phyloP scores from a whole-genome alignment of 257 asterid genomes.

The Plectranthus barbatus region DNA sequence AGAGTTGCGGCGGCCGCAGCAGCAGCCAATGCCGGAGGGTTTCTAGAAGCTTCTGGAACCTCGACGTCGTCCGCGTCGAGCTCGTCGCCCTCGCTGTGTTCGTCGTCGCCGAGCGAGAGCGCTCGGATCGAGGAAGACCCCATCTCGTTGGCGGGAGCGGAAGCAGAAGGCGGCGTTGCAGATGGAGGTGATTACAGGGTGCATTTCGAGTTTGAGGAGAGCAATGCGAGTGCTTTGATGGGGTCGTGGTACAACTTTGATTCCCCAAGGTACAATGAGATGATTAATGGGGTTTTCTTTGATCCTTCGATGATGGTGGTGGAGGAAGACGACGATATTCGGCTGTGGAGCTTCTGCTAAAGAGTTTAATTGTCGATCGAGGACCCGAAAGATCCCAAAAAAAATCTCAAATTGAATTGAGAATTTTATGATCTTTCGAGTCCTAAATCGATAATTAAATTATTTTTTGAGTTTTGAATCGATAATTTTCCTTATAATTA shows the following conservation, averaged over 20 bases:
- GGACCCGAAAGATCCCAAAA: too few relatives aligned
- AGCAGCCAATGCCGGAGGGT: slow-evolving; percentile 9
- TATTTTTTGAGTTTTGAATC: too few relatives aligned
- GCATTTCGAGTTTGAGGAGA: slow-evolving; percentile 21
- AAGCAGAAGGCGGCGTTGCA: background rate
- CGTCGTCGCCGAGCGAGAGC: slow-evolving; percentile 6
- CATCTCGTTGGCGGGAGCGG: background rate
- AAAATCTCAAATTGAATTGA: too few relatives aligned
- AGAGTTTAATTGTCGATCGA: too few relatives aligned
- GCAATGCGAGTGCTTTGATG: background rate
- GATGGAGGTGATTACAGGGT: slow-evolving; percentile 5
- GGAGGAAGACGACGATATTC: slow-evolving; percentile 55
- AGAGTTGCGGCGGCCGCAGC: slow-evolving; percentile 60
- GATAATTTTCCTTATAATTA: too few relatives aligned
- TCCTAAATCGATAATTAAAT: too few relatives aligned
- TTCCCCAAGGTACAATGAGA: too few relatives aligned
- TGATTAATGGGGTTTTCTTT: too few relatives aligned
- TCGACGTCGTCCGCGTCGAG: slow-evolving; percentile 1
- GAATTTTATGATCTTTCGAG: too few relatives aligned
- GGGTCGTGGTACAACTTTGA: slow-evolving; percentile 61
- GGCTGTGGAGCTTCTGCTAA: slow-evolving; percentile 70
- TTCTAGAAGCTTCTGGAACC: background rate
- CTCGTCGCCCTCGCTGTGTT: slow-evolving; percentile 18
- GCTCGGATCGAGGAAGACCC: slow-evolving; percentile 21
- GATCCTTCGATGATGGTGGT: slow-evolving; percentile 47